These are phyloP conservation scores for Salix exigua DNA, from an alignment of 345 rosid genomes.

Conservation along the genomic window DNA sequence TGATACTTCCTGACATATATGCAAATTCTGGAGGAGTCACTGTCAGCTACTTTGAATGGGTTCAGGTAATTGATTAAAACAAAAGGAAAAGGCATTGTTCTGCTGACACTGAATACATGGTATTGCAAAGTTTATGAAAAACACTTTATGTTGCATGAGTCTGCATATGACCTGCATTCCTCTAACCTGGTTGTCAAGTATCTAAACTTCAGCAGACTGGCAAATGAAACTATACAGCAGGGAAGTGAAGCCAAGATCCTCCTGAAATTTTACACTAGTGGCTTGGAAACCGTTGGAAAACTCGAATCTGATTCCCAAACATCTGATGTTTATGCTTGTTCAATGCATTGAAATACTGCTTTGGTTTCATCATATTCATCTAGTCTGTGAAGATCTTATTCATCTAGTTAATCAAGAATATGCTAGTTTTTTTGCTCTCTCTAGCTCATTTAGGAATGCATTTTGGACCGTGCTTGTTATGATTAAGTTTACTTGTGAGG, in stretches of 20 bases:
- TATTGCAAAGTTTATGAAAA: background rate
- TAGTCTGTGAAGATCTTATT: background rate
- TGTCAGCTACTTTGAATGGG: constrained; percentile 99
- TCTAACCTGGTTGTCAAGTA: background rate
- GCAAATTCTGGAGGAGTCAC: constrained; percentile 99
- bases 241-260: background rate
- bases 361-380: background rate
- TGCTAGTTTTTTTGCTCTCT: background rate
- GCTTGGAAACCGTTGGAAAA: background rate
- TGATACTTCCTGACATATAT: constrained; percentile 93
- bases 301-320: background rate
- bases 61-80: constrained; percentile 51
- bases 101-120: background rate
- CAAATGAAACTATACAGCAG: background rate
- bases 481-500: background rate
- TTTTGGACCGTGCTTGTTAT: background rate
- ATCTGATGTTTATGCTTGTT: background rate
- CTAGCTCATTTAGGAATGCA: background rate
- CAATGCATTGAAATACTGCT: background rate
- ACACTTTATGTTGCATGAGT: background rate
- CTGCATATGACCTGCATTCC: background rate
- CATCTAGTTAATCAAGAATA: background rate
- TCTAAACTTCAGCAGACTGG: background rate
- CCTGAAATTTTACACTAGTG: background rate
- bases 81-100: background rate